Evolutionary conservation across 208 protist species (phyloP).

Genomic region (Crithidia thermophila): DNA sequence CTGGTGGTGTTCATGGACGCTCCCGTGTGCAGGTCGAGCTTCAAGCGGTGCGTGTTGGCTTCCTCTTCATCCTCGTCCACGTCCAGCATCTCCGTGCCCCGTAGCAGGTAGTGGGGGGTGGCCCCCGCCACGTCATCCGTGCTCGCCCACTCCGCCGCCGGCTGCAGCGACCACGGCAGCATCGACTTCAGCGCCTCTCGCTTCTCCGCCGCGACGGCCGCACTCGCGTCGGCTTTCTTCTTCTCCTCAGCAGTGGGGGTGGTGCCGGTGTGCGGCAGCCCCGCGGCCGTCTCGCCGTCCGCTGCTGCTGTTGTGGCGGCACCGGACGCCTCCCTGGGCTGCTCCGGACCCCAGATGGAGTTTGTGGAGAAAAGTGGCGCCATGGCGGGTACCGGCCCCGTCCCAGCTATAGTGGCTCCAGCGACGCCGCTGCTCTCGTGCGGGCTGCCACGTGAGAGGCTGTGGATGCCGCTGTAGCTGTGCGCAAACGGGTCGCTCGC

Average conservation of each 20-base stretch:
- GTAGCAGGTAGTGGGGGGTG: constrained; percentile 22
- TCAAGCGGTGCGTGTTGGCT: neutral
- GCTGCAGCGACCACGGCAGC: constrained; percentile 27
- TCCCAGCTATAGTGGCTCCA: neutral
- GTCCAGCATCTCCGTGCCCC: constrained; percentile 17
- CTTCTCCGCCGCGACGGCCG: neutral
- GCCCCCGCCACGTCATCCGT: neutral
- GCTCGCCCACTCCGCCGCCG: neutral
- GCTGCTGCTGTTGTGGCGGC: neutral
- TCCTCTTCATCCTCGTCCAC: constrained; percentile 8
- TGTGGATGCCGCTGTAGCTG: constrained; percentile 10
- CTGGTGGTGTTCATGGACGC: too few species aligned
- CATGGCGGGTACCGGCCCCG: too few species aligned
- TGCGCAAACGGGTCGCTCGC: neutral
- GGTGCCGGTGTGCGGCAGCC: neutral
- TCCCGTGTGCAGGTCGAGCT: neutral
- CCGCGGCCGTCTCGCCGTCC: neutral
- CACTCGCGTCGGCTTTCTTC: neutral
- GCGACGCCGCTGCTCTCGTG: too few species aligned
- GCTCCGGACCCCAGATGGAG: constrained; percentile 8
- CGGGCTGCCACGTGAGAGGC: neutral
- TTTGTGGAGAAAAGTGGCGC: neutral
- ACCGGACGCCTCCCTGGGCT: neutral
- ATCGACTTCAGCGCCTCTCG: neutral
- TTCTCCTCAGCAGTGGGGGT: neutral